A percentile compares a stretch with the other conserved stretches of the same genome.
Conservation (phyloP, 1,139 yeast species). For the Geotrichum candidum region DNA sequence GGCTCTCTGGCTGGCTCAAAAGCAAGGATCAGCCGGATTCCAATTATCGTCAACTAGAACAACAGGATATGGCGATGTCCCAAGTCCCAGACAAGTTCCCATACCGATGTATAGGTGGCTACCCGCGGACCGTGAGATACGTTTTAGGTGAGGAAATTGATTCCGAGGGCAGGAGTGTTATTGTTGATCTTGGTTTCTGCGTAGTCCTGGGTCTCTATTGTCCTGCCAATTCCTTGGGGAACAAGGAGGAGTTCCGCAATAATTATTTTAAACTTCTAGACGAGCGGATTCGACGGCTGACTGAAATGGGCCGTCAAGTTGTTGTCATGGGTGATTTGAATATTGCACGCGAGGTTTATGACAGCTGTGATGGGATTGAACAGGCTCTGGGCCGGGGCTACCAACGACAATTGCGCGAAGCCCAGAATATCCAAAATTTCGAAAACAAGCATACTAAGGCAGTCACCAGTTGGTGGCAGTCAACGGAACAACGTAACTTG, state of each 20-base stretch:
- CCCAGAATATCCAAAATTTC: constrained; percentile 21
- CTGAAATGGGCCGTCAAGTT: constrained; percentile 48
- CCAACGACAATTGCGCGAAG: constrained; percentile 29
- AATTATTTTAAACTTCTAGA: constrained; percentile 55
- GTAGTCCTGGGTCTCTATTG: constrained; percentile 74
- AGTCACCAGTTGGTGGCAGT: constrained; percentile 28
- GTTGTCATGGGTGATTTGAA: constrained; percentile 85
- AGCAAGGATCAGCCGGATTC: constrained; percentile 26
- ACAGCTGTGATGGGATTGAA: constrained; percentile 66
- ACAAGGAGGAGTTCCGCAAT: constrained; percentile 58
- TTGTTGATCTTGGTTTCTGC: constrained; percentile 61
- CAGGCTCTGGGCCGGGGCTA: constrained; percentile 30
- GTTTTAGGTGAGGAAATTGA: constrained; percentile 51
- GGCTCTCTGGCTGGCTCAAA: constrained; percentile 66
- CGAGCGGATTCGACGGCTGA: constrained; percentile 51
- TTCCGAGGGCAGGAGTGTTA: constrained; percentile 75
- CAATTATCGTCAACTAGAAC: constrained; percentile 20
- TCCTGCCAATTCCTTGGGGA: constrained; percentile 86
- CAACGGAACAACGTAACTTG: constrained; percentile 27
- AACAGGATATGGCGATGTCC: constrained; percentile 25
- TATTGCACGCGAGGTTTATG: constrained; percentile 71
- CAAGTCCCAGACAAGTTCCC: neutral
- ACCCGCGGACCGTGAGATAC: constrained; percentile 42
- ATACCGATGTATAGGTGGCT: constrained; percentile 59
- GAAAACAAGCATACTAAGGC: constrained; percentile 18